Conservation (phyloP, 768 basidiomycete genomes). For the Chalciporus sphaerocephalus region DNA sequence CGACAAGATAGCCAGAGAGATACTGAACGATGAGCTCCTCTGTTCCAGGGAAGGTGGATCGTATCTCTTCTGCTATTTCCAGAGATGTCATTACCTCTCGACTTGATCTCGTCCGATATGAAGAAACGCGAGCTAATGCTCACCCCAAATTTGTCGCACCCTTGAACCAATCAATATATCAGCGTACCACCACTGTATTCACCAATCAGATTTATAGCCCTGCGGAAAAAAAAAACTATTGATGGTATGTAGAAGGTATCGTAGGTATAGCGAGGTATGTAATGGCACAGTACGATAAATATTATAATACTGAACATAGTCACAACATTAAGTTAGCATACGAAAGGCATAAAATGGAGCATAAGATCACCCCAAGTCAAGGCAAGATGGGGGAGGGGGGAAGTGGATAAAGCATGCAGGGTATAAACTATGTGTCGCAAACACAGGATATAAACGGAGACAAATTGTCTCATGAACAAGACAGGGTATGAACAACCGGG, state of each 20-base stretch:
- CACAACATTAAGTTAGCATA: conserved; percentile 2
- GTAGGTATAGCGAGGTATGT: conserved; percentile 16
- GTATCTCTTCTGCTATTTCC: conserved; percentile 78
- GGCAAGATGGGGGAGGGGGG: too few relatives aligned
- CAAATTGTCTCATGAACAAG: conserved; percentile 6
- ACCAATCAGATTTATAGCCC: neutral
- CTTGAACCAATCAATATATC: neutral
- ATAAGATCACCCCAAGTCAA: conserved; percentile 6
- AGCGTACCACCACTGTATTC: neutral
- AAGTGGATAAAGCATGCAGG: conserved; percentile 11
- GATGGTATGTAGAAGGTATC: conserved; percentile 15
- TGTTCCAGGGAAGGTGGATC: conserved; percentile 62
- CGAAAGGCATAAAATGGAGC: conserved; percentile 18
- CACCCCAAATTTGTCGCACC: neutral
- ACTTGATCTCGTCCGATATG: neutral
- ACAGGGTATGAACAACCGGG: conserved; percentile 19
- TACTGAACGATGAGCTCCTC: conserved; percentile 87
- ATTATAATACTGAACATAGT: conserved; percentile 10
- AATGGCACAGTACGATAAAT: conserved; percentile 25
- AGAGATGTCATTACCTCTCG: conserved; percentile 54
- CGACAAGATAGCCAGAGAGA: conserved; percentile 81
- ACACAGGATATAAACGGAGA: neutral
- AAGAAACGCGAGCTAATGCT: neutral
- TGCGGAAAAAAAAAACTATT: neutral
- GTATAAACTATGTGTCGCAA: conserved; percentile 13